phyloP scores from a whole-genome alignment of 208 protist genomes.

The Crithidia expoeki region DNA sequence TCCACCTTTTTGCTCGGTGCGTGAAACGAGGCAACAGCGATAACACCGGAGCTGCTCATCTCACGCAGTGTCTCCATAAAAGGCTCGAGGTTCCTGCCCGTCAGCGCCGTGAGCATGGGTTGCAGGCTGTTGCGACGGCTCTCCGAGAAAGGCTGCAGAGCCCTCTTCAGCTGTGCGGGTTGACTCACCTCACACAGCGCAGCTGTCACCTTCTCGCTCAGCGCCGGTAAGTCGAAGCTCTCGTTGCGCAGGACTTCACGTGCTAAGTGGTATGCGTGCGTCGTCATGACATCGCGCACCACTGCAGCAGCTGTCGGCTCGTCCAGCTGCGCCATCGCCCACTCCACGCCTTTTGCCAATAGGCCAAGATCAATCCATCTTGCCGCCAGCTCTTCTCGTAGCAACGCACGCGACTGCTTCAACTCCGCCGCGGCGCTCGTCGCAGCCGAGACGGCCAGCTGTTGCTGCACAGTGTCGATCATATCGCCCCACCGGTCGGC shows the following conservation, averaged over 20 bases:
- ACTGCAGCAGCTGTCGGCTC: slow-evolving; percentile 37
- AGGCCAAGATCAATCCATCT: slow-evolving; percentile 55
- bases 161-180: slow-evolving; percentile 36
- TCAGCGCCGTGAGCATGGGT: slow-evolving; percentile 47
- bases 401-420: slow-evolving; percentile 40
- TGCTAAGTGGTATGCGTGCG: slow-evolving; percentile 40
- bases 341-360: slow-evolving; percentile 55
- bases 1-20: slow-evolving; percentile 71
- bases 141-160: slow-evolving; percentile 47
- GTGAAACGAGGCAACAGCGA: slow-evolving; percentile 74
- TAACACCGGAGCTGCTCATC: slow-evolving; percentile 45
- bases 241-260: slow-evolving; percentile 66
- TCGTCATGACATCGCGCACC: slow-evolving; percentile 47
- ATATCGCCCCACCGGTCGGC: slow-evolving; percentile 38
- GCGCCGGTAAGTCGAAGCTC: slow-evolving; percentile 49
- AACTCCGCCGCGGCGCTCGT: slow-evolving; percentile 45
- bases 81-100: slow-evolving; percentile 43
- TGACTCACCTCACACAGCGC: slow-evolving; percentile 42
- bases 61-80: slow-evolving; percentile 54
- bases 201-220: slow-evolving; percentile 43
- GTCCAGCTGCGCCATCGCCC: slow-evolving; percentile 54
- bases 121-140: slow-evolving; percentile 39
- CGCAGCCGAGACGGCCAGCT: slow-evolving; percentile 30
- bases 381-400: slow-evolving; percentile 46
- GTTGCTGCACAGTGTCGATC: slow-evolving; percentile 40